Evolutionary conservation across 164 flowering plant species (phyloP).

Genomic region (Echeveria elegans): DNA sequence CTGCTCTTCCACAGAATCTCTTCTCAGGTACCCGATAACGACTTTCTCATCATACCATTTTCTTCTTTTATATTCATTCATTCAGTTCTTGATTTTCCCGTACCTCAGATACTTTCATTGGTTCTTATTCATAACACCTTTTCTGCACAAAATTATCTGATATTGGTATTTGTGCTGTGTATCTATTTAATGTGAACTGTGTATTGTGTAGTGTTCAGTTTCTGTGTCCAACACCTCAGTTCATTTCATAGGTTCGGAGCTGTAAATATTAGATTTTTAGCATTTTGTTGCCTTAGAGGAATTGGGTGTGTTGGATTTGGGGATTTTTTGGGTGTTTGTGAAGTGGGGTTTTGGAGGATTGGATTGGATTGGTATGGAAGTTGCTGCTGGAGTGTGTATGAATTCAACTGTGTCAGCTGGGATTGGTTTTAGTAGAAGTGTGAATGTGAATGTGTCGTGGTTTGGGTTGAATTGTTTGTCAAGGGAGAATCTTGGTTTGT

Average conservation of each 20-base stretch:
- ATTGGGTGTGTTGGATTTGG: neutral
- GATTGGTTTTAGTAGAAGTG: constrained; percentile 1
- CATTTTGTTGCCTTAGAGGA: neutral
- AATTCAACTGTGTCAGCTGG: constrained; percentile 6
- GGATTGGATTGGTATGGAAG: neutral
- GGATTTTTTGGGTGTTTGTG: neutral
- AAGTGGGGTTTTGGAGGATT: constrained; percentile 3
- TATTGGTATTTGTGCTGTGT: neutral
- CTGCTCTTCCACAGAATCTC: neutral
- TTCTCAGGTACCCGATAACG: neutral
- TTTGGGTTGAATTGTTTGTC: neutral
- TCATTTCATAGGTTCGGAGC: neutral
- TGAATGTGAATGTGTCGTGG: neutral
- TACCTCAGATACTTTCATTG: neutral
- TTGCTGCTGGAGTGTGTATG: neutral
- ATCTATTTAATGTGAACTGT: neutral
- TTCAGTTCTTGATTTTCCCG: neutral
- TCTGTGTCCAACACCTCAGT: neutral
- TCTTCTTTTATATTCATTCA: neutral
- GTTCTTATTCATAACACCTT: neutral
- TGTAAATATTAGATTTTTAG: constrained; percentile 2
- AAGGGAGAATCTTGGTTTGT: neutral
- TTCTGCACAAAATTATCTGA: neutral
- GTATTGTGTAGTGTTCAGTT: neutral
- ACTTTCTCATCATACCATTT: constrained; percentile 6